Base-by-base conservation (phyloP, 1,139 yeast species). In the Hemisphaericaspora xylofermentans region DNA sequence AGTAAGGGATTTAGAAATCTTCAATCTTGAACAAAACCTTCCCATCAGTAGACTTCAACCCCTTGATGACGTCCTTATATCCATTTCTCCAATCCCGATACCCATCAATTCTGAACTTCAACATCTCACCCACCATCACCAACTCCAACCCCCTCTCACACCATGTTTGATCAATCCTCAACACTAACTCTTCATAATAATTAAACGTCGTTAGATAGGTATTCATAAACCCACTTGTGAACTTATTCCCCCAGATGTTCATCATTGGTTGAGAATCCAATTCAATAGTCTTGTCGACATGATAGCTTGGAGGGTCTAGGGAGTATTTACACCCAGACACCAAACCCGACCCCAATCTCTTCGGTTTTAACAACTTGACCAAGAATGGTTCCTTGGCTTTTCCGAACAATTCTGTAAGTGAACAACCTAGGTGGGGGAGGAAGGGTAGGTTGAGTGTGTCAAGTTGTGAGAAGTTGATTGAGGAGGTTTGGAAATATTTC, bases 11-110 rank as follows among this genome's bases (percentile, higher is more conserved):
- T 30, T 43, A 71, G 42, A 70, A 71, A 31, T 65, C 66, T 43
- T 72, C 78, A 14, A 72, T 53, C 48, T 61, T 55, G 28, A 72
- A 60, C 12, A 72, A 55, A 5, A 67, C 48, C 50, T 66, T 66
- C 7, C 64, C 66, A 43, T 72, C 77, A n/a, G 51, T 53, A 16
- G 45, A 56, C 35, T 57, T 57, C 43, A 71, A 50, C 13, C 47
- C 45, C 16, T 54, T 57, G 26, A 68, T 55, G 35, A 53, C 49
- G 14, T 53, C 44, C 39, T 60, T 61, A 48, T 60, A 66, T 35
- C 62, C 57, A 35, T 60, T 57, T 47, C 75, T 56, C 78, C 78
- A 72, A 48, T 71, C 77, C 13, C 56, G 40, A 34, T 52, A 57
- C 14, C 52, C 54, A 45, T 66, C 71, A 31, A 71, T 52, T 32